Evolutionary conservation across 108 stramenopile species (phyloP).

Genomic region (Aurantiochytrium sp.): DNA sequence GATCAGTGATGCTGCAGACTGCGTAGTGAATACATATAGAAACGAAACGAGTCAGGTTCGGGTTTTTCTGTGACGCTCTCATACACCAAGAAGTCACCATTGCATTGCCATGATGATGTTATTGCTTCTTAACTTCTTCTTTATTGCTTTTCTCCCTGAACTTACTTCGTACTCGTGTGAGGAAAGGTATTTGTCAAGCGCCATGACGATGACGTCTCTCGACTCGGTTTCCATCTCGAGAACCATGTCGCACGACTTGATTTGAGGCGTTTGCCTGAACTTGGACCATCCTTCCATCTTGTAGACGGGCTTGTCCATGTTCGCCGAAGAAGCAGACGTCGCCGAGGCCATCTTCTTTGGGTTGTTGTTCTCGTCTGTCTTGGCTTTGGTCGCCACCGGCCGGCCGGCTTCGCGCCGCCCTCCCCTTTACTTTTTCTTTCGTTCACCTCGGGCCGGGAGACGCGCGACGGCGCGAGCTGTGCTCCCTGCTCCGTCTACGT

Average conservation of each 20-base stretch:
- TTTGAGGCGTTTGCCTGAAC: not conserved
- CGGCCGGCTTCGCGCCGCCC: too few relatives aligned
- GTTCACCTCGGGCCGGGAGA: too few relatives aligned
- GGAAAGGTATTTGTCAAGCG: conserved; percentile 65
- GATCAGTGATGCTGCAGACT: conserved; percentile 57
- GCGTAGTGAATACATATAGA: not conserved
- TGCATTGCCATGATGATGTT: too few relatives aligned
- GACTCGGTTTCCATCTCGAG: conserved; percentile 69
- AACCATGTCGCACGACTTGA: conserved; percentile 67
- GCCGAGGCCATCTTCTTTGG: not conserved
- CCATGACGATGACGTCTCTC: conserved; percentile 67
- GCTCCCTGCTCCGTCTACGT: too few relatives aligned
- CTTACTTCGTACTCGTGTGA: conserved; percentile 65
- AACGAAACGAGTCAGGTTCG: too few relatives aligned
- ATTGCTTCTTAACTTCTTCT: not conserved
- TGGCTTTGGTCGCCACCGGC: not conserved
- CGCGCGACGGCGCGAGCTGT: too few relatives aligned
- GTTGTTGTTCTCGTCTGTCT: not conserved
- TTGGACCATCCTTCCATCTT: conserved; percentile 18
- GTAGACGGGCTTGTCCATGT: not conserved
- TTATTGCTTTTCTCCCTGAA: not conserved
- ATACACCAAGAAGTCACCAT: too few relatives aligned
- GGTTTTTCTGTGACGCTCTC: too few relatives aligned
- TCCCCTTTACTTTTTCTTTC: too few relatives aligned
- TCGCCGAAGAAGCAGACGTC: not conserved